Base-by-base conservation (phyloP, 768 basidiomycete species). In the Boletales sp. region DNA sequence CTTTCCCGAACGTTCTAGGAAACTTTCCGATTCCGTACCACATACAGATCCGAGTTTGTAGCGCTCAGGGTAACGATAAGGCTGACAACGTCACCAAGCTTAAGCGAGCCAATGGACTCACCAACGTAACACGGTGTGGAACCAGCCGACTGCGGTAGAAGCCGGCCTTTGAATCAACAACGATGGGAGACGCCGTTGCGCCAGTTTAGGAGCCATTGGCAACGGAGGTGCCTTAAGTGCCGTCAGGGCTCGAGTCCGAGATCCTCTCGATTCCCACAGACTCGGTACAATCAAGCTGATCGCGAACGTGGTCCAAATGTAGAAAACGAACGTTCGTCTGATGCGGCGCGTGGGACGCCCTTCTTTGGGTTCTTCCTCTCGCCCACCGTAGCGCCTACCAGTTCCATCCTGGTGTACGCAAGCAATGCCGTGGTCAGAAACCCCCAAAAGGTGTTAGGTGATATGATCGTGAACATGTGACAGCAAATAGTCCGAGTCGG, bases 331-430 rank as follows among this genome's bases (percentile, higher is more conserved):
- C 27, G 82, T 87, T 56, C 79, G 69, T 47, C 75, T 67, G 43
- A 86, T 84, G n/a, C 24, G 7, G 84, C 86, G 50, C 75, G 77
- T 2, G 88, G 24, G 7, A 86, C 84, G 41, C 84, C 86, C 63
- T 78, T 79, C 52, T 86, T 72, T 31, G 87, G 87, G 66, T 89
- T 85, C 61, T 87, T 77, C 11, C 82, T 83, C 72, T 82, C 64
- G 39, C 68, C 64, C n/a, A 72, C 79, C 24, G 72, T 72, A 50
- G 87, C 81, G 61, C 87, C 87, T 51, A 91, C 82, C 15, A 88
- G 73, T 65, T 91, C 87, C 17, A 87, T 91, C 29, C 86, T 84
- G 50, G 83, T 80, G 63, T 79, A 84, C 13, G 86, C 83, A 67
- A 90, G 89, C 4, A 86, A 72, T 7, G 24, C 24, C 21, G 83